Evolutionary conservation across 805 yeast species (phyloP), one percentile per base, ranked within the genome.

Genomic region (Metschnikowia orientalis): DNA sequence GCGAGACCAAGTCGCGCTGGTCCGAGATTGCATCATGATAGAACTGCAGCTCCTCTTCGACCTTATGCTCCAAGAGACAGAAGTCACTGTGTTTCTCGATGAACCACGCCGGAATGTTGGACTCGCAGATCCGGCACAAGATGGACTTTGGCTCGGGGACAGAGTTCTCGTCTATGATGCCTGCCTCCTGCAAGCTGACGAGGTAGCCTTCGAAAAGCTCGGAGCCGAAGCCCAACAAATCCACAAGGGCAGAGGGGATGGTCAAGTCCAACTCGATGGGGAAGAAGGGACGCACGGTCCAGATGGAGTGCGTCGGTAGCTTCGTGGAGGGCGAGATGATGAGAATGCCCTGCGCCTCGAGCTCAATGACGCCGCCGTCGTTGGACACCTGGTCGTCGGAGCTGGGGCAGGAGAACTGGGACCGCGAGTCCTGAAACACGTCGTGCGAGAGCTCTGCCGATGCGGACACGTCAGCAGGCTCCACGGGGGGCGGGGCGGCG

Each of bases 41-140:
- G 21, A 69, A 46, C 50, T 82, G 85, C 7, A 90, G 76, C 20
- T 79, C 79, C 45, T 87, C 88, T 50, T 80, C 88, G 8, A 83
- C 75, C 48, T 79, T 73, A 58, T 88, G 95, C 54, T 89, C 97
- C 21, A 85, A 73, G 18, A 84, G 67, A 49, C 99, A 92, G 28
- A 84, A 62, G 50, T 88, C 92, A 1, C 90, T 81, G 58, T 92
- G 99, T 30, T 80, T 73, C 48, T 90, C 98, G 23, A 92, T 67
- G 82, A 95, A 92, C 98, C 98, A 92, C 4, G 88, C 83, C 4
- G 95, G 96, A n/a, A 88, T 79, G 29, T 73, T 73, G 18, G 79
- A 77, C 51, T 92, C 99, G 59, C 99, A 92, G 17, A 92, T 88
- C 29, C 96, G 72, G 56, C 99, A 92, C 19, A 92, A 62, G 22